phyloP scores from a whole-genome alignment of 345 rosid genomes.

The Mangifera indica region DNA sequence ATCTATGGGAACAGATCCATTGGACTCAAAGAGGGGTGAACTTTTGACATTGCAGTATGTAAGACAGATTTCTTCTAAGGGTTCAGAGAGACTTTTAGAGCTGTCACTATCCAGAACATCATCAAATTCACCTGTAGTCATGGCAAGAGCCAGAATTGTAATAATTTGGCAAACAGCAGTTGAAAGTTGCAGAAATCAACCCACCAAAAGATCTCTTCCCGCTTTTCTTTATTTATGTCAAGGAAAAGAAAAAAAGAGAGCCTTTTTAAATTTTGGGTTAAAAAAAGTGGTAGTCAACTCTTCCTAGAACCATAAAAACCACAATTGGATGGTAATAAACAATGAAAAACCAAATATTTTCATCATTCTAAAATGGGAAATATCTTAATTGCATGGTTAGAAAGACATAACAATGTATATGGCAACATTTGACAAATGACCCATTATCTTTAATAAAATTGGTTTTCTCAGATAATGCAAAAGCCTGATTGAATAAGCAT shows the following conservation, averaged over 20 bases:
- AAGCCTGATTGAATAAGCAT: conserved; percentile 10
- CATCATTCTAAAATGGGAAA: not conserved
- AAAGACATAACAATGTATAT: not conserved
- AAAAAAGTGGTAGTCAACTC: not conserved
- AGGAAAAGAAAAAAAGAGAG: not conserved
- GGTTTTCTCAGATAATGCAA: not conserved
- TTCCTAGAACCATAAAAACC: not conserved
- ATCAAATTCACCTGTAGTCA: conserved; percentile 85
- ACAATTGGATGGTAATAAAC: not conserved
- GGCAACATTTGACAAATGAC: not conserved
- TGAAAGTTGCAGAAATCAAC: not conserved
- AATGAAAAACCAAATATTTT: not conserved
- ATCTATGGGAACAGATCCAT: conserved; percentile 45
- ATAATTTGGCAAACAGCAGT: not conserved
- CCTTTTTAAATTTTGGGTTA: not conserved
- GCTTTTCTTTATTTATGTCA: not conserved
- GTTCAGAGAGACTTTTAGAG: conserved; percentile 38
- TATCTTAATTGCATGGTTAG: not conserved
- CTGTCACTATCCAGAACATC: conserved; percentile 62
- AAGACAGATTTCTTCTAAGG: conserved; percentile 55
- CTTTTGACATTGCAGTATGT: conserved; percentile 34
- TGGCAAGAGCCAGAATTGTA: conserved; percentile 24
- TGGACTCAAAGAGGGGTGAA: conserved; percentile 41
- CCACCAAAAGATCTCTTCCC: not conserved
- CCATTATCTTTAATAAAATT: not conserved